Percentiles rank a stretch among this genome's conserved stretches.
These are phyloP conservation scores for Selenicereus undatus DNA, from an alignment of 148 eudicot species.

Conservation along the genomic window DNA sequence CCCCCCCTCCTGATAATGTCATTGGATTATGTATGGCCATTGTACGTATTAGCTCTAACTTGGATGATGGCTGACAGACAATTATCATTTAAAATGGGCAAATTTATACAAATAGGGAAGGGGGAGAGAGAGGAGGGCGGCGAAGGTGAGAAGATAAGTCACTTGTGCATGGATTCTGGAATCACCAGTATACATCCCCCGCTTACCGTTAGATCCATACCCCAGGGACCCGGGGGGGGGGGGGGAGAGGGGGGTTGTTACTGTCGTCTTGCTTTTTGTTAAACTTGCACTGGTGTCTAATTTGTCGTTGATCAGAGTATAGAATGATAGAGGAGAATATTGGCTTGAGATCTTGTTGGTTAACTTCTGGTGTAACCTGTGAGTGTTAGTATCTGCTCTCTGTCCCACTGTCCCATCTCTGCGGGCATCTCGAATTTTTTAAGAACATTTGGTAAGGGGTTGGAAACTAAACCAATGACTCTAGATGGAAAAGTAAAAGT, in stretches of 20 bases:
- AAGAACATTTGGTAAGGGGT: neutral
- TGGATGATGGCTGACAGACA: neutral
- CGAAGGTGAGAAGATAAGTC: too few relatives aligned
- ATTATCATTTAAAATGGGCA: neutral
- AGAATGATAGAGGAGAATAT: neutral
- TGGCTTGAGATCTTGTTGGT: neutral
- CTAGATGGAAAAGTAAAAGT: neutral
- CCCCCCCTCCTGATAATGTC: too few relatives aligned
- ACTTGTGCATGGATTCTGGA: too few relatives aligned
- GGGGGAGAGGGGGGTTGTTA: too few relatives aligned
- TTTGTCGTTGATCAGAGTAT: neutral
- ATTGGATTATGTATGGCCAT: neutral
- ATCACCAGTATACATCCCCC: too few relatives aligned
- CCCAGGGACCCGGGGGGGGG: too few relatives aligned
- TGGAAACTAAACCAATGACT: neutral
- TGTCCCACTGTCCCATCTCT: neutral
- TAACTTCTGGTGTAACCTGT: neutral
- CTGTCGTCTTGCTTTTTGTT: neutral
- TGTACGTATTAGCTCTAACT: neutral
- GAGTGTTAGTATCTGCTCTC: neutral
- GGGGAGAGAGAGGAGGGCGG: too few relatives aligned
- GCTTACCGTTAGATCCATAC: too few relatives aligned
- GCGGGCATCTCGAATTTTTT: neutral
- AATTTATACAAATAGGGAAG: too few relatives aligned
- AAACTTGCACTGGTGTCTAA: neutral